Evolutionary conservation across 768 basidiomycete species (phyloP).

Genomic region (Postia placenta): DNA sequence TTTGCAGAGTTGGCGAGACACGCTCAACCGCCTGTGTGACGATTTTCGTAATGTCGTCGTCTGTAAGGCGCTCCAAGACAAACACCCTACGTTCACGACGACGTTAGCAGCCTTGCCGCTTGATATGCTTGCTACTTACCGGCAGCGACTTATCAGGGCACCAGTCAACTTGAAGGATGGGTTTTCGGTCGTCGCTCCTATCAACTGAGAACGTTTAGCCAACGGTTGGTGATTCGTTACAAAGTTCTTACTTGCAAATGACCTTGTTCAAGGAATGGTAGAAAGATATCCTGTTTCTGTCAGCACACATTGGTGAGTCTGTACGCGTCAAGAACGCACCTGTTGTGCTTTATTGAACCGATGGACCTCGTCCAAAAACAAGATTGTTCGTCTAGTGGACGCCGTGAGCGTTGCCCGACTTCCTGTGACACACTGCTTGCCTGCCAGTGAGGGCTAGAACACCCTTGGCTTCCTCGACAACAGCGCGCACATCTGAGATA

Average conservation of each 20-base stretch:
- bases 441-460: conserved; percentile 58
- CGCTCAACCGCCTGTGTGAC: conserved; percentile 47
- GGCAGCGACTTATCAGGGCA: conserved; percentile 69
- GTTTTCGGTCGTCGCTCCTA: conserved; percentile 88
- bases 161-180: conserved; percentile 79
- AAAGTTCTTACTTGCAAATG: conserved; percentile 44
- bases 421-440: conserved; percentile 25
- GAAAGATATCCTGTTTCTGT: conserved; percentile 59
- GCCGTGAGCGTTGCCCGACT: not conserved
- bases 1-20: conserved; percentile 17
- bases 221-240: not conserved
- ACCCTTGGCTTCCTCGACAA: conserved; percentile 73
- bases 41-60: conserved; percentile 53
- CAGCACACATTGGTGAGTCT: not conserved
- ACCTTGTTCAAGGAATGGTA: conserved; percentile 78
- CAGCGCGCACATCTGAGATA: conserved; percentile 62
- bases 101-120: conserved; percentile 4
- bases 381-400: conserved; percentile 50
- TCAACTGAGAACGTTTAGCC: conserved; percentile 47
- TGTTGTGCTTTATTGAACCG: conserved; percentile 71
- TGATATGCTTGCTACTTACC: conserved; percentile 37
- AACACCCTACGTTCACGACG: conserved; percentile 49
- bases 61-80: conserved; percentile 59
- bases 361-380: conserved; percentile 85
- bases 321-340: conserved; percentile 25